Base-by-base conservation (phyloP, 139 green algal species). In the Chlamydomonas schloesseri region DNA sequence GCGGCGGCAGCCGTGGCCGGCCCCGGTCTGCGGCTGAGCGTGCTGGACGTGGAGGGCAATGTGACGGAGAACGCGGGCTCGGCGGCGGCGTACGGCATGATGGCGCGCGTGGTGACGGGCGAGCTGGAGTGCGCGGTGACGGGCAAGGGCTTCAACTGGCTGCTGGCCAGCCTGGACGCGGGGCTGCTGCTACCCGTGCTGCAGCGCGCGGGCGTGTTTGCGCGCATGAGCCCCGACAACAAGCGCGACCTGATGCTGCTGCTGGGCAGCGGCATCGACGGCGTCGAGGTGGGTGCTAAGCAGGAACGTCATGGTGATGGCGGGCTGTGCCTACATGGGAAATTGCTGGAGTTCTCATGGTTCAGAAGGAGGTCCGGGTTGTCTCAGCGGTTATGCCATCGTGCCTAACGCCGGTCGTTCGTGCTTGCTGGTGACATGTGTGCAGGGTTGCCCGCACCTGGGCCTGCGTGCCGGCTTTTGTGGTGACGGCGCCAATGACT, bases 401-500 rank as follows among this genome's bases (percentile, higher is more conserved):
- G 71, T 6, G 37, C 36, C 33, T 20, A 20, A 21, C 28, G 72
- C 46, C 21, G 5, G 72, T 18, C 42, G 72, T n/a, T 26, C 64
- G 60, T 24, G 67, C 74, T 26, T 28, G 69, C 46, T 55, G 60
- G 33, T 31, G 80, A n/a, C n/a, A n/a, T n/a, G n/a, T 50, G 42
- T 8, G 42, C 42, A 50, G 20, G 77, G 23, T 34, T 84, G 75
- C n/a, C 84, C 84, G 31, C 67, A 88, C 42, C 86, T 94, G 82
- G 91, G 91, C n/a, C 73, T 93, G 74, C 75, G 91, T 46, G 93
- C 94, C 57, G 93, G 89, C 58, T 95, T 95, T 74, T 94, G 91
- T 60, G 93, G 93, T 0, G 93, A 95, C 62, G 93, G 93, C 15
- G 91, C 93, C 17, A 95, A 95, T 80, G 93, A 95, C 87, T 91